Evolutionary conservation across 2,329 filamentous ascomycete genomes (phyloP).

Genomic region (Colletotrichum destructivum): DNA sequence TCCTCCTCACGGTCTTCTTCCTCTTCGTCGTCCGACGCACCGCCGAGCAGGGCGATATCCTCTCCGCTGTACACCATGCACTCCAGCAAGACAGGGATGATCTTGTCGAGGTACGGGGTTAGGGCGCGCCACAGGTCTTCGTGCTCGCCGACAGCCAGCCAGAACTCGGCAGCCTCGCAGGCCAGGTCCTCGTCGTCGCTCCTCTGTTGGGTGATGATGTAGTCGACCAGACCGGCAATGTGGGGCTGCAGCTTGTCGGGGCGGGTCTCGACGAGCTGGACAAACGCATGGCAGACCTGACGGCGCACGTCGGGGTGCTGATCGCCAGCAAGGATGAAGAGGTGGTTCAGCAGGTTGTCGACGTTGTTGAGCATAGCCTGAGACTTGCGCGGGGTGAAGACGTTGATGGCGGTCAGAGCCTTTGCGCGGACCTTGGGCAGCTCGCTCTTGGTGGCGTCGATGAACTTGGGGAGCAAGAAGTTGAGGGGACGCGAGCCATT

Average conservation of each 20-base stretch:
- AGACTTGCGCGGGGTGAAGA: constrained; percentile 89
- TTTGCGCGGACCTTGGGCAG: constrained; percentile 84
- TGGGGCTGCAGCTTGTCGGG: constrained; percentile 93
- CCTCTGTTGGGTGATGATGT: constrained; percentile 91
- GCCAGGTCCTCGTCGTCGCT: constrained; percentile 91
- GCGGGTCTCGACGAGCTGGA: constrained; percentile 90
- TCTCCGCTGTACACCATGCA: constrained; percentile 98
- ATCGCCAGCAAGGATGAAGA: constrained; percentile 88
- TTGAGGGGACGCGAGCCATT: constrained; percentile 90
- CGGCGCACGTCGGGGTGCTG: constrained; percentile 85
- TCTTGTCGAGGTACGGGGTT: constrained; percentile 83
- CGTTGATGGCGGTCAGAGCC: constrained; percentile 88
- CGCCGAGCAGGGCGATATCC: constrained; percentile 88
- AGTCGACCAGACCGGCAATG: constrained; percentile 89
- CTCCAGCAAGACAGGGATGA: constrained; percentile 90
- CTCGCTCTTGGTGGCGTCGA: constrained; percentile 85
- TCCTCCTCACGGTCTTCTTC: constrained; percentile 92
- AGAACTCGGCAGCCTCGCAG: constrained; percentile 96
- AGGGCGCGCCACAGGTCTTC: constrained; percentile 83
- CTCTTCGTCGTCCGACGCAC: constrained; percentile 90
- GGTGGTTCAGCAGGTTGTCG: constrained; percentile 84
- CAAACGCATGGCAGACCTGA: constrained; percentile 94
- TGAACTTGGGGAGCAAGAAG: constrained; percentile 90
- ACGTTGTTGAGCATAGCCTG: constrained; percentile 86
- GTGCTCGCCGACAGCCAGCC: constrained; percentile 94